Evolutionary conservation across 257 asterid species (phyloP).

Genomic region (Avicennia marina): DNA sequence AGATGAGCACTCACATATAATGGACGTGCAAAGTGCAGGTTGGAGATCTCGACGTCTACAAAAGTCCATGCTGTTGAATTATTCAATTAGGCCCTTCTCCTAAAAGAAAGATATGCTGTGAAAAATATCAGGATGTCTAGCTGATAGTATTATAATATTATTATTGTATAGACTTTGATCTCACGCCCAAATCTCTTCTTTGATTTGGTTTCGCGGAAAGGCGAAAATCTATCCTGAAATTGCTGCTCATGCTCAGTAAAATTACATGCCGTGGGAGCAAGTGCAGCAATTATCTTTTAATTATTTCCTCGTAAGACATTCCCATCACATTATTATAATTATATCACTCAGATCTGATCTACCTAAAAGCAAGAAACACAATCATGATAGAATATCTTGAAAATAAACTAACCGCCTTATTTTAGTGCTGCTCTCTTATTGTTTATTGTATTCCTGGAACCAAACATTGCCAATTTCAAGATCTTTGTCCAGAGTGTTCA

Average conservation of each 20-base stretch:
- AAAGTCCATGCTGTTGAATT: too few relatives aligned
- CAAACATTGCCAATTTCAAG: conserved; percentile 26
- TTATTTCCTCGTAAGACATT: conserved; percentile 16
- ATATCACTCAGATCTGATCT: not conserved
- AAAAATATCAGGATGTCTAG: too few relatives aligned
- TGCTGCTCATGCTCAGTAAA: conserved; percentile 4
- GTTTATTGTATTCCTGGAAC: conserved; percentile 16
- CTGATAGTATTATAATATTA: too few relatives aligned
- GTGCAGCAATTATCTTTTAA: conserved; percentile 17
- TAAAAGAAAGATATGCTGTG: not conserved
- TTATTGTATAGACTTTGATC: too few relatives aligned
- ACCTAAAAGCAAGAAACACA: conserved; percentile 24
- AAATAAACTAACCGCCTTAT: not conserved
- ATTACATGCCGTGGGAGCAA: conserved; percentile 4
- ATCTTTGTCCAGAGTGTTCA: conserved; percentile 24
- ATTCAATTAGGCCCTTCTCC: not conserved
- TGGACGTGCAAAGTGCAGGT: too few relatives aligned
- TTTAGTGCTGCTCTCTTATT: not conserved
- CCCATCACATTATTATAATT: conserved; percentile 9
- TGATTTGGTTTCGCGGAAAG: not conserved
- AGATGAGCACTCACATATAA: too few relatives aligned
- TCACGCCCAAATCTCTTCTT: too few relatives aligned
- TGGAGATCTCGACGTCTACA: too few relatives aligned
- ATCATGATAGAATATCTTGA: conserved; percentile 25
- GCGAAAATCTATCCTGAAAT: conserved; percentile 16